Evolutionary conservation across 1,284 basidiomycete species (phyloP).

Genomic region (Moniliophthora roreri): DNA sequence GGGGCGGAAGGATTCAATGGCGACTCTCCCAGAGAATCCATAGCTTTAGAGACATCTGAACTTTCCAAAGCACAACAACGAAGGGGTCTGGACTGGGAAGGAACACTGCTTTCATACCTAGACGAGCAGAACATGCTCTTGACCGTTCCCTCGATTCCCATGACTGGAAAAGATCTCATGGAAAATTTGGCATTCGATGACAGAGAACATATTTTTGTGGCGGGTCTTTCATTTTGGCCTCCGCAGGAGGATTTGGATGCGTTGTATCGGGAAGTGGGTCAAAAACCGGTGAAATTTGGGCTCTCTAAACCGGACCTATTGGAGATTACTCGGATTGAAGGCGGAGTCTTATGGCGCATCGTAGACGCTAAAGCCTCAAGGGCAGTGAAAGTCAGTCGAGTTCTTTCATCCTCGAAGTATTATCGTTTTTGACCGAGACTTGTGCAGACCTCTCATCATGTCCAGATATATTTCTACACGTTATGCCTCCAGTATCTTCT

Average conservation of each 20-base stretch:
- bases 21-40: slow-evolving; percentile 20
- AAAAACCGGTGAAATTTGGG: slow-evolving; percentile 40
- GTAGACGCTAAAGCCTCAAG: slow-evolving; percentile 51
- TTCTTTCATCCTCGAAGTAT: background rate
- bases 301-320: slow-evolving; percentile 48
- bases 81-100: slow-evolving; percentile 53
- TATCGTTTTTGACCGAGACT: background rate
- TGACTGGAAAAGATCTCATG: slow-evolving; percentile 31
- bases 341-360: slow-evolving; percentile 47
- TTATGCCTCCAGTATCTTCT: slow-evolving; percentile 42
- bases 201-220: slow-evolving; percentile 47
- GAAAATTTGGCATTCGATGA: slow-evolving; percentile 43
- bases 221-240: slow-evolving; percentile 43
- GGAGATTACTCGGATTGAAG: slow-evolving; percentile 36
- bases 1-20: slow-evolving; percentile 5
- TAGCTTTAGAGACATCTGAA: slow-evolving; percentile 30
- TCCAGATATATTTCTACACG: slow-evolving; percentile 50
- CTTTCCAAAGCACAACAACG: slow-evolving; percentile 37
- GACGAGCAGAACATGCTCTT: slow-evolving; percentile 41
- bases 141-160: slow-evolving; percentile 33
- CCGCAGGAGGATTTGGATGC: slow-evolving; percentile 30
- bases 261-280: slow-evolving; percentile 31
- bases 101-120: slow-evolving; percentile 42
- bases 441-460: slow-evolving; percentile 48
- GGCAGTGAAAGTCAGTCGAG: slow-evolving; percentile 34